Percentiles rank a stretch among this genome's conserved stretches.
Evolutionary conservation across 345 rosid genomes (phyloP).

Genomic region (Aurinia saxatilis): DNA sequence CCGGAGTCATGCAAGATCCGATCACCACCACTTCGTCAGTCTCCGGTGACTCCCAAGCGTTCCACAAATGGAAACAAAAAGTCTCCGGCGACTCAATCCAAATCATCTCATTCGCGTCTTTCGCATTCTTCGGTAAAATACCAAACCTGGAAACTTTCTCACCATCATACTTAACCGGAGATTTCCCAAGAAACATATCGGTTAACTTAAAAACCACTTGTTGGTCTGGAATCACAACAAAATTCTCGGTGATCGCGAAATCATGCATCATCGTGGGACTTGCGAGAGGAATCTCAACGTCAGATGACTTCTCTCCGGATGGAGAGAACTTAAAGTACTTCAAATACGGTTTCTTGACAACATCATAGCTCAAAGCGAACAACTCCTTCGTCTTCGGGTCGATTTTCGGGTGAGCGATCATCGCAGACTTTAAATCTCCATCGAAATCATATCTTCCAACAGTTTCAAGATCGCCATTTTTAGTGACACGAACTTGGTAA

Average conservation of each 20-base stretch:
- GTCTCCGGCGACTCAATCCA: conserved; percentile 84
- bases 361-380: conserved; percentile 79
- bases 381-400: conserved; percentile 69
- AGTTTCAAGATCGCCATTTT: conserved; percentile 67
- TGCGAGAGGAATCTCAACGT: conserved; percentile 61
- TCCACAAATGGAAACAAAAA: conserved; percentile 93
- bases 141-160: conserved; percentile 73
- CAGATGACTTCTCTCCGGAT: conserved; percentile 61
- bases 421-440: conserved; percentile 52
- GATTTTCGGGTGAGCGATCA: conserved; percentile 94
- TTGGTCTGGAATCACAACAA: conserved; percentile 84
- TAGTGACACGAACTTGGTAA: conserved; percentile 61
- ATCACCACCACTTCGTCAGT: conserved; percentile 78
- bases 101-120: conserved; percentile 43
- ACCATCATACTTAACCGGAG: conserved; percentile 81
- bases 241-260: conserved; percentile 79
- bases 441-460: conserved; percentile 59
- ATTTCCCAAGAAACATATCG: conserved; percentile 80
- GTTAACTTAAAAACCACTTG: conserved; percentile 85
- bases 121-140: conserved; percentile 50
- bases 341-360: conserved; percentile 68
- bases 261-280: conserved; percentile 96
- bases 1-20: conserved; percentile 98
- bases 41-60: conserved; percentile 93
- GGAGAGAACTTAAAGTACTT: conserved; percentile 67